Evolutionary conservation across 345 rosid species (phyloP).

Genomic region (Sisymbrium altissimum): DNA sequence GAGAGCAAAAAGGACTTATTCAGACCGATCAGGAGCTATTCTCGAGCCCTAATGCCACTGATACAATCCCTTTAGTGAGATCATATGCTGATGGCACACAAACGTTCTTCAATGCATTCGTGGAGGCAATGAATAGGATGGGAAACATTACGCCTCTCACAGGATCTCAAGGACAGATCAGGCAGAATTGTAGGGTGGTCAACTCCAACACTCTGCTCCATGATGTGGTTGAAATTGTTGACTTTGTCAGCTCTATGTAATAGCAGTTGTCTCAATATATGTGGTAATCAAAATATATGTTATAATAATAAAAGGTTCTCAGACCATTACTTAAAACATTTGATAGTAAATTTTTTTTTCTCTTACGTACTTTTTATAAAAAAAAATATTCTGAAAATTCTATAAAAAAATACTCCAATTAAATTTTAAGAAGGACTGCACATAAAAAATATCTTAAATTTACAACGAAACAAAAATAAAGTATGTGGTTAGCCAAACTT

Average conservation of each 20-base stretch:
- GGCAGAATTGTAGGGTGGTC: slow-evolving; percentile 48
- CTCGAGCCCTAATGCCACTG: slow-evolving; percentile 42
- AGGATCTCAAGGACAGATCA: slow-evolving; percentile 50
- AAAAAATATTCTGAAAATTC: no score
- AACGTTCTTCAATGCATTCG: slow-evolving; percentile 47
- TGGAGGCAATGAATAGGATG: slow-evolving; percentile 61
- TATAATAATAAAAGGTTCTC: no score
- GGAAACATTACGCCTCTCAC: slow-evolving; percentile 57
- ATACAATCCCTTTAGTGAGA: slow-evolving; percentile 44
- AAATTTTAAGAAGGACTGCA: no score
- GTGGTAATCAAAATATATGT: neutral
- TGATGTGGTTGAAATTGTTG: slow-evolving; percentile 13
- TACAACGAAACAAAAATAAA: no score
- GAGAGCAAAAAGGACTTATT: slow-evolving; percentile 46
- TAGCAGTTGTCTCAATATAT: neutral
- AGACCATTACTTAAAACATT: no score
- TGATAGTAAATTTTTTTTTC: no score
- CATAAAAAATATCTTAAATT: no score
- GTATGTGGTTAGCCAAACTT: no score
- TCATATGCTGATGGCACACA: slow-evolving; percentile 33
- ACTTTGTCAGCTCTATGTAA: slow-evolving; percentile 22
- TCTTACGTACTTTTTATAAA: no score
- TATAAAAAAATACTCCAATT: no score
- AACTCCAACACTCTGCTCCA: slow-evolving; percentile 18
- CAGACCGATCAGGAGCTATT: slow-evolving; percentile 54